A percentile compares a stretch with the other conserved stretches of the same genome.
phyloP scores from a whole-genome alignment of 805 yeast species.

The Metschnikowia corniflorae region DNA sequence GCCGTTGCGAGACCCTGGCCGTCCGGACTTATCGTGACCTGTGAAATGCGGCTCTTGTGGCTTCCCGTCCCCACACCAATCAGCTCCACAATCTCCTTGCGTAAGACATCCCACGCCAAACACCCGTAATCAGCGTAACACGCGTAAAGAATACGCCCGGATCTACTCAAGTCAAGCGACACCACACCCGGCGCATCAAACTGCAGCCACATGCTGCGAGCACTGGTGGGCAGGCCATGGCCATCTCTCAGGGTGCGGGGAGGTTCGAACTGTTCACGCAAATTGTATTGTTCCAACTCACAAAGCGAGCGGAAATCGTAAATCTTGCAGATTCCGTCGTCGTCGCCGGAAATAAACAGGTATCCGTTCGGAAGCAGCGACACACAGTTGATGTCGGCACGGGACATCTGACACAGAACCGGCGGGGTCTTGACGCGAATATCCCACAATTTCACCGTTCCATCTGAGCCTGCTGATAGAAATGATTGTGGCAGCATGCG shows the following conservation, averaged over 20 bases:
- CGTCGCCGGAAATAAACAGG: constrained; percentile 71
- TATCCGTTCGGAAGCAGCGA: constrained; percentile 67
- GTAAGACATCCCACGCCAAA: constrained; percentile 72
- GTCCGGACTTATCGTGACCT: constrained; percentile 64
- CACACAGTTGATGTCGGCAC: constrained; percentile 59
- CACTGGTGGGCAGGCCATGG: constrained; percentile 9
- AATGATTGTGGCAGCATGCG: constrained; percentile 28
- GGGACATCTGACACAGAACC: constrained; percentile 52
- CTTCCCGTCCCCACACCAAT: constrained; percentile 46
- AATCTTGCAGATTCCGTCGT: constrained; percentile 67
- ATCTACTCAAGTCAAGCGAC: constrained; percentile 66
- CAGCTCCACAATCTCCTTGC: constrained; percentile 60
- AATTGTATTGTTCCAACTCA: constrained; percentile 49
- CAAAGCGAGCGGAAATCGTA: constrained; percentile 79
- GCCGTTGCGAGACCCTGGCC: constrained; percentile 76
- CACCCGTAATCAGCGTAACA: constrained; percentile 77
- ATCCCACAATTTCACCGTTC: constrained; percentile 67
- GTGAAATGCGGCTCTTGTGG: constrained; percentile 58
- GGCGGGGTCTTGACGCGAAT: constrained; percentile 38
- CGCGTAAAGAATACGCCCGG: constrained; percentile 71
- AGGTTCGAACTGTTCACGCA: constrained; percentile 19
- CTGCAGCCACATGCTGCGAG: constrained; percentile 19
- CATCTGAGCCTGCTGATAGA: constrained; percentile 67
- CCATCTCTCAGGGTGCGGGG: constrained; percentile 5
- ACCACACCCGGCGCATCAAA: constrained; percentile 66